Conservation (phyloP, 176 grass and related monocot species). For the Oryza rufipogon region DNA sequence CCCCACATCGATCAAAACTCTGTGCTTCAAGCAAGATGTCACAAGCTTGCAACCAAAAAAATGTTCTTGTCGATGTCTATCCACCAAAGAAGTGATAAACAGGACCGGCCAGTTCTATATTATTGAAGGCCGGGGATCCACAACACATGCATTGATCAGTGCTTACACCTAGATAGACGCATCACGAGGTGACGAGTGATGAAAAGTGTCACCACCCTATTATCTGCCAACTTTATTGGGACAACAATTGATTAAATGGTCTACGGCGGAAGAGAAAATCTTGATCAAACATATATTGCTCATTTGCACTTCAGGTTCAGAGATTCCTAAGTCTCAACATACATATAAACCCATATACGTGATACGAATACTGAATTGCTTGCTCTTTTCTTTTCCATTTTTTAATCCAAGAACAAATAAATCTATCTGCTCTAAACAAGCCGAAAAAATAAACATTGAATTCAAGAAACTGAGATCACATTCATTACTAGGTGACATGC, state of each 20-base stretch:
- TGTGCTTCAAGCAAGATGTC: conserved; percentile 32
- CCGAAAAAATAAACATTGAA: not conserved
- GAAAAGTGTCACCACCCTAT: not conserved
- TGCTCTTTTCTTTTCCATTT: not conserved
- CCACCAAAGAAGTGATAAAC: not conserved
- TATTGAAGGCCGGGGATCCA: conserved; percentile 37
- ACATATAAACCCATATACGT: not conserved
- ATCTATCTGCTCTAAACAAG: not conserved
- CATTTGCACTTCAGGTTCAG: not conserved
- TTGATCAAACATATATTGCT: no score
- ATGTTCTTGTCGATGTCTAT: conserved; percentile 33
- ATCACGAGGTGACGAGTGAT: conserved; percentile 7
- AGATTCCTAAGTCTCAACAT: not conserved
- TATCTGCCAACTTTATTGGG: not conserved
- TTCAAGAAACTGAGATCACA: not conserved
- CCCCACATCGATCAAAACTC: conserved; percentile 47
- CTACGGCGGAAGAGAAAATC: no score
- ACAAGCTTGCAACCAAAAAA: conserved; percentile 48
- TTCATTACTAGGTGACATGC: not conserved
- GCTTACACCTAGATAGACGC: conserved; percentile 16
- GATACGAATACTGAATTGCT: not conserved
- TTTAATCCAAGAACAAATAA: not conserved
- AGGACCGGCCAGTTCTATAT: conserved; percentile 27
- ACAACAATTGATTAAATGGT: not conserved
- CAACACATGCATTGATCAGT: conserved; percentile 25